Evolutionary conservation across 2,329 filamentous ascomycete genomes (phyloP).

Genomic region (Leptographium lundbergii): DNA sequence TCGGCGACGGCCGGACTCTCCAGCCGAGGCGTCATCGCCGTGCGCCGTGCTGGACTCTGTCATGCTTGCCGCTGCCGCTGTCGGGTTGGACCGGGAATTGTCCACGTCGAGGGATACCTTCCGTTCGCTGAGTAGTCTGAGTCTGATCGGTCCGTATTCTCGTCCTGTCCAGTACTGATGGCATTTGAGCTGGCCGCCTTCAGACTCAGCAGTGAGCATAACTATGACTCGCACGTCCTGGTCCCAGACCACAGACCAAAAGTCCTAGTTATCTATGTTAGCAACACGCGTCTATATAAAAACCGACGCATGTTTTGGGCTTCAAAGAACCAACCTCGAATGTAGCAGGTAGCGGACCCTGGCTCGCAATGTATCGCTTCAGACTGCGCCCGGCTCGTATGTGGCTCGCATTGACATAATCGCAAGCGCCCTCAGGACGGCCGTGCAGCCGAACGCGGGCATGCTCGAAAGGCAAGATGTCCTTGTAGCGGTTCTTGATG

Average conservation of each 20-base stretch:
- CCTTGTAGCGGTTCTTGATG: conserved; percentile 92
- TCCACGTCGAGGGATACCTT: conserved; percentile 65
- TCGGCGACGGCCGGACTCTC: conserved; percentile 34
- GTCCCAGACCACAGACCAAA: conserved; percentile 97
- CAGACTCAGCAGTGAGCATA: conserved; percentile 89
- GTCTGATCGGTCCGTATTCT: conserved; percentile 63
- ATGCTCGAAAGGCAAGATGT: conserved; percentile 94
- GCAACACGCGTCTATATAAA: neutral
- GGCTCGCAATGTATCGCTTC: conserved; percentile 90
- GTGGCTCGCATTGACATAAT: conserved; percentile 93
- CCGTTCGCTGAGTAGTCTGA: conserved; percentile 71
- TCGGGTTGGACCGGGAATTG: conserved; percentile 17
- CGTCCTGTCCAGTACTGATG: conserved; percentile 82
- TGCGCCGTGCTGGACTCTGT: neutral
- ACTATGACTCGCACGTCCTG: conserved; percentile 90
- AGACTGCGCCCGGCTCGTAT: conserved; percentile 69
- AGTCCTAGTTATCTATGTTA: conserved; percentile 48
- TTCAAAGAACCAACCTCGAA: conserved; percentile 50
- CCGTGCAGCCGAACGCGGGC: conserved; percentile 69
- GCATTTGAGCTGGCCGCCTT: conserved; percentile 88
- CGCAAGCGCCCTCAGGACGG: conserved; percentile 56
- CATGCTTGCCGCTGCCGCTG: neutral
- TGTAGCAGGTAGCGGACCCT: conserved; percentile 84
- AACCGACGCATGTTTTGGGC: neutral
- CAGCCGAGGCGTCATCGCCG: conserved; percentile 3